Base-by-base conservation (phyloP, 306 rosid genomes). In the Medicago lupulina region DNA sequence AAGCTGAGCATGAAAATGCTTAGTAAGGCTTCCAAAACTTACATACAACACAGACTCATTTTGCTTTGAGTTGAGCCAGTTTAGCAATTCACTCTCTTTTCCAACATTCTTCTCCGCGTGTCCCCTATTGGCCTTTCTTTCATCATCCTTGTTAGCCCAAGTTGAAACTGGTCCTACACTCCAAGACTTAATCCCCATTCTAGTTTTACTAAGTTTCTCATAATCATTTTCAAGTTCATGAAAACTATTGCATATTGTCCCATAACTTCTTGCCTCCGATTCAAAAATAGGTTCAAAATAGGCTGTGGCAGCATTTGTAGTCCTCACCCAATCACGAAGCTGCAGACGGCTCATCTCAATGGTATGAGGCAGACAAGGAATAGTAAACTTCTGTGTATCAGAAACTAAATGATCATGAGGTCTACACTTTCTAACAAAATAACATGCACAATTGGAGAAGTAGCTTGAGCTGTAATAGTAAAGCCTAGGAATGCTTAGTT, bases 401-500 rank as follows among this genome's bases (percentile, higher is more conserved):
- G 84, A 67, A 4, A 3, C 76, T 17, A 74, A 67, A 5, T n/a
- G 5, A 3, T 80, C 59, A 67, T 68, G 76, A 59, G 84, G 80
- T 2, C 7, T 67, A 13, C 49, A 18, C 76, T 74, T 80, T 3
- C 17, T 14, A 7, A 74, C 12, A 67, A 4, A 68, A 68, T 50
- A 2, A 8, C 0, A 1, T 0, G 21, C 76, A 25, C 80, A 80
- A 9, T 0, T 38, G 13, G 76, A 49, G 41, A 80, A 80, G 76
- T 38, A 80, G 71, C 84, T 74, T 19, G 83, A 21, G 57, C 79
- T 80, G 75, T 67, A 57, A 59, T 13, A 80, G 65, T 15, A 43
- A 14, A 81, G n/a, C 77, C 80, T 75, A 40, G 80, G 84, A 51
- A 81, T 75, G 15, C 61, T 67, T 6, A 81, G 68, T 51, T 70